phyloP scores from a whole-genome alignment of 2,329 filamentous ascomycete species.

The Ophiognomonia clavigignenti-juglandacearum region DNA sequence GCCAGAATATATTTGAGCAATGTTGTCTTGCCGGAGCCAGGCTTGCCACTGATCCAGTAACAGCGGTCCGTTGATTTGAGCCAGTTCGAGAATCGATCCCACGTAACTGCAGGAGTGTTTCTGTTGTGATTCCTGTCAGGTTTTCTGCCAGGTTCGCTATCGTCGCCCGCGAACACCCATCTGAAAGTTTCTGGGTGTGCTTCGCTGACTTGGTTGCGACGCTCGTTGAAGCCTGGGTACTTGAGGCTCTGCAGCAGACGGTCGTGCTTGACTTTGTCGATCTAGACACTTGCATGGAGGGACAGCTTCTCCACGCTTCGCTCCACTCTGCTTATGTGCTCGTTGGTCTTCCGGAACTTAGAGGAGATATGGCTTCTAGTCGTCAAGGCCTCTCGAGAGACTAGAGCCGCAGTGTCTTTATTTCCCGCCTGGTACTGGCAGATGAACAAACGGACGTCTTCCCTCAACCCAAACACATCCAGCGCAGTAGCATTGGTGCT shows the following conservation, averaged over 20 bases:
- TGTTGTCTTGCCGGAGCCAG: conserved; percentile 28
- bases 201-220: not conserved
- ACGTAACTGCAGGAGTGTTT: not conserved
- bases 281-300: not conserved
- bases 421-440: not conserved
- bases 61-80: not conserved
- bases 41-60: conserved; percentile 29
- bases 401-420: not conserved
- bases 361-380: not conserved
- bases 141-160: too few species aligned
- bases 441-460: not conserved
- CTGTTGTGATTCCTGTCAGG: not conserved
- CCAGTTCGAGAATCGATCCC: conserved; percentile 7
- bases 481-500: not conserved
- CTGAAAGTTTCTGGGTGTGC: not conserved
- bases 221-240: conserved; percentile 1
- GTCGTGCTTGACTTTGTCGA: not conserved
- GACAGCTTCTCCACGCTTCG: not conserved
- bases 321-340: not conserved
- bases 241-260: conserved; percentile 1
- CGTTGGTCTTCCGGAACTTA: not conserved
- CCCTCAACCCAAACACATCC: not conserved
- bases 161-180: not conserved
- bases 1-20: conserved; percentile 25
- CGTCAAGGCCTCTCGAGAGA: not conserved